These are phyloP conservation scores for Pyrenula aspistea DNA, from an alignment of 495 filamentous ascomycete genomes.

Conservation along the genomic window DNA sequence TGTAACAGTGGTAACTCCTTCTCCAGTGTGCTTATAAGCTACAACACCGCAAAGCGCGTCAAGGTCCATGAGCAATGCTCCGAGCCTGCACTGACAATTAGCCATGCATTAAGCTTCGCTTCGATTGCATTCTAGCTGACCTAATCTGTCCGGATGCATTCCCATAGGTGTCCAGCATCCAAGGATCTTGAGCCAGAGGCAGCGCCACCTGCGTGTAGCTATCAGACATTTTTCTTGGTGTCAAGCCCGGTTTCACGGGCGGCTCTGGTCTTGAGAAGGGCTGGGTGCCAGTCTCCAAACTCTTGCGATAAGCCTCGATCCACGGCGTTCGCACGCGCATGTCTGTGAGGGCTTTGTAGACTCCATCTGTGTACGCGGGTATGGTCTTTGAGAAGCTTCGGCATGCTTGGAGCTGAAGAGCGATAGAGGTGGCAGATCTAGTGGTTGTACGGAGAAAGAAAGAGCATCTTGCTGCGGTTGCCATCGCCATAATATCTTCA, in stretches of 20 bases:
- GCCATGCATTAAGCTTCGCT: background rate
- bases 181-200: conserved; percentile 56
- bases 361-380: conserved; percentile 28
- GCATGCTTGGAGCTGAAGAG: background rate
- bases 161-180: conserved; percentile 57
- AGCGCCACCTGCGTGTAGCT: conserved; percentile 53
- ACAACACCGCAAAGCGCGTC: conserved; percentile 73
- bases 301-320: conserved; percentile 47
- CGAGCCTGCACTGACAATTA: conserved; percentile 33
- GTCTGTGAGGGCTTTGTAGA: conserved; percentile 34
- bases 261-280: conserved; percentile 14
- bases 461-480: too few species aligned
- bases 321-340: conserved; percentile 55
- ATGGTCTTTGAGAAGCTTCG: background rate
- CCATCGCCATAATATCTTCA: too few species aligned
- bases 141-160: conserved; percentile 56
- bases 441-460: too few species aligned
- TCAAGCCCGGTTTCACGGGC: conserved; percentile 33
- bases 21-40: conserved; percentile 74
- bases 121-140: conserved; percentile 14
- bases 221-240: conserved; percentile 53
- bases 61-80: conserved; percentile 68
- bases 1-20: conserved; percentile 65
- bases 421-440: too few species aligned
- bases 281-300: conserved; percentile 31